These are phyloP conservation scores for Dispira parvispora DNA, from an alignment of 192 early-diverging fungal species.

Conservation along the genomic window DNA sequence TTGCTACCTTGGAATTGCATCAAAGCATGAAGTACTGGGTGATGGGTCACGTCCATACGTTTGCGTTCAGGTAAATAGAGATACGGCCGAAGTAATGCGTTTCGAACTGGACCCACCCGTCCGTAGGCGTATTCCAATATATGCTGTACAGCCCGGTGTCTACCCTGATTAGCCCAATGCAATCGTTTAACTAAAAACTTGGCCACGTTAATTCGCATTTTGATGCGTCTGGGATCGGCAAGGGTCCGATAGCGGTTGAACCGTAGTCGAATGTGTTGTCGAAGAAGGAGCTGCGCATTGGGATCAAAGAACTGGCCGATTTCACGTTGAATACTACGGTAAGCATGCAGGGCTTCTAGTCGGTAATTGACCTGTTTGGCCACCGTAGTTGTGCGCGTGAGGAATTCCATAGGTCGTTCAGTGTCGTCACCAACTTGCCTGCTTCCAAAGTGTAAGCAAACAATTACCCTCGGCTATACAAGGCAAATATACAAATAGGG, in stretches of 20 bases:
- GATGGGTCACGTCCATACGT: background rate
- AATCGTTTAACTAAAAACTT: background rate
- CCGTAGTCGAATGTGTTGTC: conserved; percentile 4
- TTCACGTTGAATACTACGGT: background rate
- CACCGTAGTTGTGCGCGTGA: background rate
- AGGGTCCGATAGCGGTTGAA: background rate
- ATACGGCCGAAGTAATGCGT: conserved; percentile 12
- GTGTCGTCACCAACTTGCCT: too few species aligned
- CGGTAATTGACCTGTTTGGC: background rate
- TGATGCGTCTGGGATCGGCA: too few species aligned
- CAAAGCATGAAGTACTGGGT: background rate
- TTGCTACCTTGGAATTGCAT: background rate
- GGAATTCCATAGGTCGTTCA: background rate
- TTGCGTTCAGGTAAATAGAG: conserved; percentile 12
- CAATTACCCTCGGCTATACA: too few species aligned
- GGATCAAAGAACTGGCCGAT: conserved; percentile 7
- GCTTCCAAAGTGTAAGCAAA: too few species aligned
- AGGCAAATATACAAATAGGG: too few species aligned
- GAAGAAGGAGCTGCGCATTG: background rate
- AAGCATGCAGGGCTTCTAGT: background rate
- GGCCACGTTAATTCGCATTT: background rate
- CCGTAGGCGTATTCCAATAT: background rate
- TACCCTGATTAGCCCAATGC: background rate
- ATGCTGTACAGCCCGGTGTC: background rate
- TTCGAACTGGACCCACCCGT: background rate